phyloP scores from a whole-genome alignment of 2,329 filamentous ascomycete species.

The Myriosclerotinia scirpicola region DNA sequence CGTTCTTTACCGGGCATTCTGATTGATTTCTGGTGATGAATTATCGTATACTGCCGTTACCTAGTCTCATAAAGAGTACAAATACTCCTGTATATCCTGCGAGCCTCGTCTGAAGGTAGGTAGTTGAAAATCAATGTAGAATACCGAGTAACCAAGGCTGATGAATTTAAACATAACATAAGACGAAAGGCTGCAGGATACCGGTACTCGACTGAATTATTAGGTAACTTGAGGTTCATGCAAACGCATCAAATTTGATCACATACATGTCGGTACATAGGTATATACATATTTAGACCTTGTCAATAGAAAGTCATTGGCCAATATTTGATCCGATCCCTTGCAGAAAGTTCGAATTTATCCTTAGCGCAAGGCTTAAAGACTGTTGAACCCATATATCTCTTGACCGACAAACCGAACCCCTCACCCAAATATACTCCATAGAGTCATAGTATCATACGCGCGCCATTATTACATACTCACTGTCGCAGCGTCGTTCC shows the following conservation, averaged over 20 bases:
- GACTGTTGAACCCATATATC: not conserved
- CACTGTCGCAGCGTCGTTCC: slow-evolving; percentile 7
- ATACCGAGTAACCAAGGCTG: slow-evolving; percentile 8
- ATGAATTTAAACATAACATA: not conserved
- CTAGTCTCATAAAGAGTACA: not conserved
- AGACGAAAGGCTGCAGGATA: slow-evolving; percentile 14
- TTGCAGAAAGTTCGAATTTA: not conserved
- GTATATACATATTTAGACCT: not conserved
- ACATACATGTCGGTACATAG: not conserved
- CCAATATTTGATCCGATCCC: slow-evolving; percentile 2
- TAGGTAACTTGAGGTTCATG: not conserved
- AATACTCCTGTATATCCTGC: not conserved
- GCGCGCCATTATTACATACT: slow-evolving; percentile 1
- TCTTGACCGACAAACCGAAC: slow-evolving; percentile 17
- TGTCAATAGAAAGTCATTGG: not conserved
- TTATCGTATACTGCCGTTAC: not conserved
- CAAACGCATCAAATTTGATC: not conserved
- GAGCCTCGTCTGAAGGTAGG: slow-evolving; percentile 6
- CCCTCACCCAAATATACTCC: slow-evolving; percentile 9
- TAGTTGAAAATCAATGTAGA: not conserved
- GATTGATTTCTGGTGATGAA: not conserved
- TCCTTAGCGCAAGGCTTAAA: slow-evolving; percentile 7
- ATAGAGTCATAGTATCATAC: too few species aligned
- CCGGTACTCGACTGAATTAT: not conserved
- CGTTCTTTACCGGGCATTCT: slow-evolving; percentile 36